Base-by-base conservation (phyloP, 202 grass and related monocot species). In the Hordeum pubiflorum region DNA sequence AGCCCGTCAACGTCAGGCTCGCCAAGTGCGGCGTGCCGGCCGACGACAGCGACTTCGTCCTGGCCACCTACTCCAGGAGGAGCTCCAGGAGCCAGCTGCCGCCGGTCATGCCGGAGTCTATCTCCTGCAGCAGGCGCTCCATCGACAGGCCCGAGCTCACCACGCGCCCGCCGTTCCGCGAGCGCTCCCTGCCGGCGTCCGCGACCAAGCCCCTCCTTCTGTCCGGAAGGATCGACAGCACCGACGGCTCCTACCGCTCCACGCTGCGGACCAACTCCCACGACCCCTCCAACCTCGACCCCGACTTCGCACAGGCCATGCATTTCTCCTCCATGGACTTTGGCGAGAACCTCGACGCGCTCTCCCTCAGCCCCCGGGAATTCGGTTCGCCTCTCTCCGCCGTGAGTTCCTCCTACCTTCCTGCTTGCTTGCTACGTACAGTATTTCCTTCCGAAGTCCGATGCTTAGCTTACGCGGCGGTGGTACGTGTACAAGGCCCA, bases 291-390 rank as follows among this genome's bases (percentile, higher is more conserved):
- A 67, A 59, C 46, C 50, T 79, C 14, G 88, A 93, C 27, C 79
- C 87, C 41, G 96, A 98, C 77, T 97, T 92, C 46, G 78, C 54
- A 9, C 62, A 74, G 44, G 77, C 63, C 71, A 27, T 50, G 21
- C 73, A 82, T 36, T 91, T 86, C 82, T 46, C 86, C 73, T 91
- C 90, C 74, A 75, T 91, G 39, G 90, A 95, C 69, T 90, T 89
- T 14, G 76, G 74, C 46, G 91, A 97, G 6, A 87, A 86, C 23
- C 24, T 83, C 9, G 87, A 95, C 7, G 65, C 32, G 12, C 58
- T 77, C 55, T 3, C 75, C 37, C 74, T 75, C 40, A 84, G 84
- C 63, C 71, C 86, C 12, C 59, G 66, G 21, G 96, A 84, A 52
- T 58, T 85, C n/a, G 54, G 71, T 64, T 93, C 92, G 0, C 89